Evolutionary conservation across 2,329 filamentous ascomycete species (phyloP).

Genomic region (Cercospora brassicicola): DNA sequence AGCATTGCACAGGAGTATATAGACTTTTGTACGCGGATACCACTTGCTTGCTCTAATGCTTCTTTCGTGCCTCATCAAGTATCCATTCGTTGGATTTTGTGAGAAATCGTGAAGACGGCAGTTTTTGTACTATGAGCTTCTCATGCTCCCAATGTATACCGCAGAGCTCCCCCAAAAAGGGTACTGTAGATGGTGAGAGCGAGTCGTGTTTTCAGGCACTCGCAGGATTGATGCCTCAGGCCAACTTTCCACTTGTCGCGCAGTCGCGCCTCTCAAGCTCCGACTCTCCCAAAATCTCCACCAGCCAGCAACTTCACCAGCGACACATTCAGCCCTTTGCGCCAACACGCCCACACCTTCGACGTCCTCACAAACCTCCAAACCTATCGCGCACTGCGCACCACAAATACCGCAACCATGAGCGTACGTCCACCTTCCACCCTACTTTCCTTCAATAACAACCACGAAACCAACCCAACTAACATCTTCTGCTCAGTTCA

Average conservation of each 20-base stretch:
- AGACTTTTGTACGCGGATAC: slow-evolving; percentile 16
- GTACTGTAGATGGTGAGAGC: no score
- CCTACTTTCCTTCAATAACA: not conserved
- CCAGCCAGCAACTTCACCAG: not conserved
- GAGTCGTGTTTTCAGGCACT: not conserved
- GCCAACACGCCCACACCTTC: not conserved
- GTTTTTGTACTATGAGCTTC: no score
- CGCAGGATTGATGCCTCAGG: not conserved
- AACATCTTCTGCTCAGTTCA: slow-evolving; percentile 55
- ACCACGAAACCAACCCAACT: not conserved
- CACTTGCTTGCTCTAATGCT: slow-evolving; percentile 11
- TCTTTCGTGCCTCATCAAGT: not conserved
- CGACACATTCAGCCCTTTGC: not conserved
- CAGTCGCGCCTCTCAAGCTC: not conserved
- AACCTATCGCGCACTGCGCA: not conserved
- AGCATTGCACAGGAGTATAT: slow-evolving; percentile 17
- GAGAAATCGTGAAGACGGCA: no score
- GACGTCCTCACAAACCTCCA: not conserved
- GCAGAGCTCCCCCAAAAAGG: no score
- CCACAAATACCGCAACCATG: slow-evolving; percentile 25
- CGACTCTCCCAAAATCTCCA: not conserved
- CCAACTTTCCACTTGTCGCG: not conserved
- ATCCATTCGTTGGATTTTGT: no score
- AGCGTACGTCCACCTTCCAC: slow-evolving; percentile 21
- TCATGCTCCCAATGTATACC: no score